phyloP scores from a whole-genome alignment of 768 basidiomycete genomes.

The Lactarius pseudohatsudake region DNA sequence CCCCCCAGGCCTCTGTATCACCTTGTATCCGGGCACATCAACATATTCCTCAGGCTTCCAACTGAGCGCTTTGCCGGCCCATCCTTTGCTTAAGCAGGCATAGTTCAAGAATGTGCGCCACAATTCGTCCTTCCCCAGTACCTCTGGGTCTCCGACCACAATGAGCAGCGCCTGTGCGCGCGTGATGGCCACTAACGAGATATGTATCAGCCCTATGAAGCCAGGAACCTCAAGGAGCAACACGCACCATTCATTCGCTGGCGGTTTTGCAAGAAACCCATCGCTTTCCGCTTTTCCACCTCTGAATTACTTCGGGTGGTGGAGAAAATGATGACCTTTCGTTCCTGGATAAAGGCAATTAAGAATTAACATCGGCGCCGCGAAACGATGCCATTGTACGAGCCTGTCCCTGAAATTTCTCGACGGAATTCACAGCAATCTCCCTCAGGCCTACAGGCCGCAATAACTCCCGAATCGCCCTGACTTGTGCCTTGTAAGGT shows the following conservation, averaged over 20 bases:
- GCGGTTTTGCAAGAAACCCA: constrained; percentile 40
- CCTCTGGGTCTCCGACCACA: constrained; percentile 58
- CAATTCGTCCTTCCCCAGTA: constrained; percentile 56
- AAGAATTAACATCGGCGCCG: background rate
- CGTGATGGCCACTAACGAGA: constrained; percentile 56
- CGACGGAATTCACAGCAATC: constrained; percentile 41
- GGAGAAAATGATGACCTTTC: constrained; percentile 40
- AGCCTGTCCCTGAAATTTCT: constrained; percentile 46
- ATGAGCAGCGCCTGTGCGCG: constrained; percentile 64
- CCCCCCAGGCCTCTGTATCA: background rate
- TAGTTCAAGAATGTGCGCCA: constrained; percentile 65
- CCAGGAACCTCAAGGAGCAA: no score
- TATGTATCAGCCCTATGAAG: background rate
- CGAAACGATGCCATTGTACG: background rate
- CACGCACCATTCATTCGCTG: constrained; percentile 43
- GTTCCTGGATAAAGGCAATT: constrained; percentile 34
- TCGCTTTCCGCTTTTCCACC: constrained; percentile 31
- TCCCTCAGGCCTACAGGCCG: constrained; percentile 17
- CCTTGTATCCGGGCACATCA: background rate
- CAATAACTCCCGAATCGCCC: constrained; percentile 36
- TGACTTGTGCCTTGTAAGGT: constrained; percentile 42
- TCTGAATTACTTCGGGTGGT: constrained; percentile 40
- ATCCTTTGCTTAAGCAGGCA: constrained; percentile 49
- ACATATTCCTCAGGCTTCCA: constrained; percentile 38
- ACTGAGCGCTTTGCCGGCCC: constrained; percentile 44